Evolutionary conservation across 192 early-diverging fungal species (phyloP), one percentile per base, ranked within the genome.

Genomic region (Irineochytrium annulatum): DNA sequence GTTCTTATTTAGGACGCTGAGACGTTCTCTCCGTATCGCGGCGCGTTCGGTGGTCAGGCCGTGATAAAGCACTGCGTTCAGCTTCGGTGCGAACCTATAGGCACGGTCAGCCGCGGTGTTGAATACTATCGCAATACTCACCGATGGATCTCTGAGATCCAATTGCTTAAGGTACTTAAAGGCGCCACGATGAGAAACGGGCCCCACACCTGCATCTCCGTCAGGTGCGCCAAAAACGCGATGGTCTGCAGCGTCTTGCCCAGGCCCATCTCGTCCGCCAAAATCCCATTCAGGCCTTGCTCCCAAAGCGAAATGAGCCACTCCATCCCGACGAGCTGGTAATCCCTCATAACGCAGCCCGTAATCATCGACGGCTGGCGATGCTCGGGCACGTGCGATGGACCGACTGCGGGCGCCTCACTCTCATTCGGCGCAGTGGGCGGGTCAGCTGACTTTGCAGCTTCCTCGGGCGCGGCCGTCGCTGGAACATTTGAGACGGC

Each of bases 251-350:
- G 71, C 0, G 96, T 96, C 83, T 90, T 33, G 55, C 91, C 91
- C 17, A 93, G 74, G 39, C 91, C 94, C 94, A 96, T 94, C 55
- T 95, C 91, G 72, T 97, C 96, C 5, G 91, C 94, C 35, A 97
- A 67, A 63, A 97, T 97, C 20, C 96, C 96, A 56, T 95, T 97
- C 19, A 97, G 69, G 14, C 96, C 94, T 69, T 96, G 95, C 53
- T 95, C 92, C 75, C 92, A 98, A 3, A 98, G 75, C 64, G 84
- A 89, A 44, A 91, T 87, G 59, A 98, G 71, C 96, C 96, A 98
- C 67, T 96, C 93, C 59, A 96, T 84, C 49, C 96, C 96, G 1
- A 88, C 89, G 41, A 95, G 67, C 71, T 98, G 96, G 73, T 97
- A 97, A 37, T 95, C 91, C 24, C 91, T 83, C 73, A 98, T 77